Percentiles rank a stretch among this genome's conserved stretches.
phyloP scores from a whole-genome alignment of 441 rosid species.

The Kokia cookei region DNA sequence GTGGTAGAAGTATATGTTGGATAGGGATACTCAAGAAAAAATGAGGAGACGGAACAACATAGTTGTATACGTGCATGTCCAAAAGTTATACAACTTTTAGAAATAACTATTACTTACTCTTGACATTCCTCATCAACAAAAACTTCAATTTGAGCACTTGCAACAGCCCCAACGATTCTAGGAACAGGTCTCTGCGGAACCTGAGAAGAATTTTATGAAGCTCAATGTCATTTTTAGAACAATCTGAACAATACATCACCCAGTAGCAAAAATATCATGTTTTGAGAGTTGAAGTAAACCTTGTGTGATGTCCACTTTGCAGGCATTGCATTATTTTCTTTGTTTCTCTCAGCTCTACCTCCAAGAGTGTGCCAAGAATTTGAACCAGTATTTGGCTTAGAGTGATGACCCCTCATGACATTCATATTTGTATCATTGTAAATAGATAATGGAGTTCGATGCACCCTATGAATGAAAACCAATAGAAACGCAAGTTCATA shows the following conservation, averaged over 20 bases:
- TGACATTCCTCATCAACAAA: conserved; percentile 67
- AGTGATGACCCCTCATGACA: conserved; percentile 24
- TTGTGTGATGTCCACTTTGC: conserved; percentile 69
- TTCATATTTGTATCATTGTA: conserved; percentile 47
- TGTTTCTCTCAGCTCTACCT: conserved; percentile 74
- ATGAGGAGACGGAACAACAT: neutral
- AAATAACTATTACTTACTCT: conserved; percentile 37
- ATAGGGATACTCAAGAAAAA: neutral
- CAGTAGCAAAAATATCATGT: neutral
- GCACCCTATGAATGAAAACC: conserved; percentile 3
- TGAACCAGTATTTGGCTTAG: conserved; percentile 38
- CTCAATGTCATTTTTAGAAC: conserved; percentile 1
- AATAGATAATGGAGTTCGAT: conserved; percentile 46
- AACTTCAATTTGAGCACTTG: conserved; percentile 58
- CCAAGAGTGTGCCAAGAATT: conserved; percentile 71
- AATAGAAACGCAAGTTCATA: neutral
- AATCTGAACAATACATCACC: neutral
- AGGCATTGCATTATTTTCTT: conserved; percentile 77
- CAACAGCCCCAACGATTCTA: conserved; percentile 29
- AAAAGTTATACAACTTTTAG: neutral
- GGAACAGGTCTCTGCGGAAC: conserved; percentile 52
- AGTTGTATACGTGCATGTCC: neutral
- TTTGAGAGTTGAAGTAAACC: conserved; percentile 29
- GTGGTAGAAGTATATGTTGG: neutral
- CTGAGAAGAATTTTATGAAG: conserved; percentile 24